phyloP scores from a whole-genome alignment of 345 rosid genomes.

The Kandelia obovata region DNA sequence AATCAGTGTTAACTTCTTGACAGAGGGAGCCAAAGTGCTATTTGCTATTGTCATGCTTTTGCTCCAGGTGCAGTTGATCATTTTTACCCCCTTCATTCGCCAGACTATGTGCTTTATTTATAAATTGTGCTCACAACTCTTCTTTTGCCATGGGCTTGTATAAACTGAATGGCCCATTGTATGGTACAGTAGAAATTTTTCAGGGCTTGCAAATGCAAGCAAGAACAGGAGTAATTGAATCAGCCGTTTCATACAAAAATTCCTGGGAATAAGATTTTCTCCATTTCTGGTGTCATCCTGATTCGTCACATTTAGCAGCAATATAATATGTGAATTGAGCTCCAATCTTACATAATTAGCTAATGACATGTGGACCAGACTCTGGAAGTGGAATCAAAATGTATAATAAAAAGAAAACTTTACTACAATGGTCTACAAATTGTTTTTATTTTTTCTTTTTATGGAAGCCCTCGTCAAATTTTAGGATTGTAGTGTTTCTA shows the following conservation, averaged over 20 bases:
- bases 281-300: not conserved
- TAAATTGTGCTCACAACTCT: not conserved
- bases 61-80: constrained; percentile 52
- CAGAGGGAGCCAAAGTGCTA: constrained; percentile 74
- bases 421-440: no score
- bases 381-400: not conserved
- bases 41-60: constrained; percentile 87
- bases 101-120: not conserved
- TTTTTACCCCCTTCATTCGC: not conserved
- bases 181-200: not conserved
- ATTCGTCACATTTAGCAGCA: no score
- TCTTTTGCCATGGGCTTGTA: not conserved
- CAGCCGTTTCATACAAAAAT: not conserved
- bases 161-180: constrained; percentile 6
- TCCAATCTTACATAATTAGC: not conserved
- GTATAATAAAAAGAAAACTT: no score
- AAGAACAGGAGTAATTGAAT: not conserved
- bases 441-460: no score
- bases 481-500: no score
- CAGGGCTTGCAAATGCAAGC: not conserved
- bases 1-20: constrained; percentile 87
- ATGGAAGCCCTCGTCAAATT: no score
- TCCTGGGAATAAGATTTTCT: not conserved
- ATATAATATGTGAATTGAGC: not conserved
- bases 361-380: not conserved